Evolutionary conservation across 2,329 filamentous ascomycete species (phyloP).

Genomic region (Fusarium mexicanum): DNA sequence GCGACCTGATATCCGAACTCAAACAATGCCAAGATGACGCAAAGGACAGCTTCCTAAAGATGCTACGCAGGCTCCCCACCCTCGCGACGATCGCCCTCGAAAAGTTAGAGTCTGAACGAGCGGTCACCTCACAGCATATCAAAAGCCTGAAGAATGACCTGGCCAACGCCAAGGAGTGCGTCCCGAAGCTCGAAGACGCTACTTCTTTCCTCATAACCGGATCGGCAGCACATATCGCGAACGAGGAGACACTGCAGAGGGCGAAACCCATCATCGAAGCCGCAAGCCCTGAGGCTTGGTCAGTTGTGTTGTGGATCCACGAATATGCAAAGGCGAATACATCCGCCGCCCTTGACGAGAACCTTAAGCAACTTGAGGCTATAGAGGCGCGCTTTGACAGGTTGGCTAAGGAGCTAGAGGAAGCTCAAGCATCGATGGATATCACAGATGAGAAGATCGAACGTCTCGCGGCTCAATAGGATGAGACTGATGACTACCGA

Average conservation of each 20-base stretch:
- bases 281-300: not conserved
- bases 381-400: not conserved
- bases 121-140: not conserved
- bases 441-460: not conserved
- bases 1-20: not conserved
- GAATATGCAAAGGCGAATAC: not conserved
- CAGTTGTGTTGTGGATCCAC: not conserved
- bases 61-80: not conserved
- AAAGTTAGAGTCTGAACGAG: not conserved
- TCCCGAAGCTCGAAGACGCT: not conserved
- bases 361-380: not conserved
- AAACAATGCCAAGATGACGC: not conserved
- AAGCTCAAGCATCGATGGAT: not conserved
- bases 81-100: fast-evolving
- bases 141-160: not conserved
- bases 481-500: not conserved
- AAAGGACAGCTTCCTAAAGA: not conserved
- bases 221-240: not conserved
- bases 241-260: not conserved
- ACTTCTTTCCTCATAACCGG: not conserved
- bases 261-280: not conserved
- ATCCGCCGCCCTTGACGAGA: not conserved
- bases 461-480: too few species aligned
- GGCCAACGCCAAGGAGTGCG: fast-evolving
- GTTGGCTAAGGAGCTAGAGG: not conserved